Conservation (phyloP, 306 rosid species). For the Trifolium repens region DNA sequence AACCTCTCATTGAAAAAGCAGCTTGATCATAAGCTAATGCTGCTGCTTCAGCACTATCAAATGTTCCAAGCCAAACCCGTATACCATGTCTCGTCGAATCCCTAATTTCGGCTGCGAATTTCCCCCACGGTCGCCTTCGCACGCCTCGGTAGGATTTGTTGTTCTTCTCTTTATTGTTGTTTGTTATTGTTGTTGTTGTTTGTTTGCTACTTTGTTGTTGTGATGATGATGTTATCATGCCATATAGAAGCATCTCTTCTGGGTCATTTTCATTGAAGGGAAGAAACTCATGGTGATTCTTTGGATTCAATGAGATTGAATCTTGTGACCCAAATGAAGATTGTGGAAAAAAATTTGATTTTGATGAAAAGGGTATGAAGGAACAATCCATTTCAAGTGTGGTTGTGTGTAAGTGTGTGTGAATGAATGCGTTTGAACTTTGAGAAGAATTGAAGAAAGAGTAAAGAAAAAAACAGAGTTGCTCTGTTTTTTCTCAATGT, state of each 20-base stretch:
- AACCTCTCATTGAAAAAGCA: conserved; percentile 82
- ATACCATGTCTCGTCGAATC: conserved; percentile 63
- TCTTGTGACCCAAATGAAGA: conserved; percentile 62
- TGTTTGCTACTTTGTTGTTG: conserved; percentile 42
- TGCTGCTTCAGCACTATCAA: conserved; percentile 94
- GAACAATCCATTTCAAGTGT: conserved; percentile 42
- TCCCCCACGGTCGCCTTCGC: conserved; percentile 89
- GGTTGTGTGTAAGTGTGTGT: background rate
- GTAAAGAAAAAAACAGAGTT: background rate
- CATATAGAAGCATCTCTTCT: conserved; percentile 80
- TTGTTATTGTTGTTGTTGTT: background rate
- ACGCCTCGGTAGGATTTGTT: conserved; percentile 73
- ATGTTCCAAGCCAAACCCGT: conserved; percentile 96
- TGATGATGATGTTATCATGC: conserved; percentile 43
- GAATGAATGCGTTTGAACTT: background rate
- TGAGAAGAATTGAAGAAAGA: background rate
- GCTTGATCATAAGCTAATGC: conserved; percentile 97
- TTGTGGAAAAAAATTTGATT: conserved; percentile 55
- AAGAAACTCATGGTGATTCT: conserved; percentile 41
- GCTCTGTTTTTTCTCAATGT: conserved; percentile 21
- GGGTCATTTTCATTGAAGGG: conserved; percentile 90
- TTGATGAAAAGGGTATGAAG: conserved; percentile 45
- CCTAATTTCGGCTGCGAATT: conserved; percentile 93
- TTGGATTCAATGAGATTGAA: conserved; percentile 44
- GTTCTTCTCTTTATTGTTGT: conserved; percentile 42